Conservation (phyloP, 2,329 filamentous ascomycete genomes). For the Aspergillus candidus region DNA sequence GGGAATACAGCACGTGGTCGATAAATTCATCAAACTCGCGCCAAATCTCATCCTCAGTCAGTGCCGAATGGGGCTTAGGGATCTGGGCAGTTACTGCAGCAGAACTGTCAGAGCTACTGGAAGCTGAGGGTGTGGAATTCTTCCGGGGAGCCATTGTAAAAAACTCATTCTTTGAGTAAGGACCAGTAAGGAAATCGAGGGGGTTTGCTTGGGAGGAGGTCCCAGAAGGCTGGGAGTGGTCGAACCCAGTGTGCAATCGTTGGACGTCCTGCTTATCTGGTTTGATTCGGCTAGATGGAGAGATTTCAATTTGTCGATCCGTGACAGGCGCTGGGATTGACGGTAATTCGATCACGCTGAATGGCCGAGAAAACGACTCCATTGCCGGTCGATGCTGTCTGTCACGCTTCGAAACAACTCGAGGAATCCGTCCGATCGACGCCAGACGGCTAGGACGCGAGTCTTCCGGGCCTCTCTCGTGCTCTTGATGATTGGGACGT, state of each 20-base stretch:
- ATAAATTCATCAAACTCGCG: slow-evolving; percentile 88
- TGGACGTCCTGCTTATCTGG: slow-evolving; percentile 10
- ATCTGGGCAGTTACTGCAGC: slow-evolving; percentile 61
- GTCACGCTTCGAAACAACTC: slow-evolving; percentile 62
- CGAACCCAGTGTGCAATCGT: slow-evolving; percentile 10
- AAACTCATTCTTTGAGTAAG: slow-evolving; percentile 54
- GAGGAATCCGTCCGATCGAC: slow-evolving; percentile 80
- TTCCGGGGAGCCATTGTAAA: slow-evolving; percentile 68
- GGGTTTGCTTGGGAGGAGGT: slow-evolving; percentile 26
- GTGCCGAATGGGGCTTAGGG: slow-evolving; percentile 55
- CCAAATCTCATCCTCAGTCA: slow-evolving; percentile 84
- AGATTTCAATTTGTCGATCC: slow-evolving; percentile 18
- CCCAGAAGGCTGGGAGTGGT: slow-evolving; percentile 29
- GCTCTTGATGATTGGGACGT: slow-evolving; percentile 10
- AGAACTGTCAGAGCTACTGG: slow-evolving; percentile 59
- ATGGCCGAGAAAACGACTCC: slow-evolving; percentile 81
- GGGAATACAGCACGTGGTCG: slow-evolving; percentile 56
- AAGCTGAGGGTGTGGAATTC: slow-evolving; percentile 60
- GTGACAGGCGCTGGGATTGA: slow-evolving; percentile 30
- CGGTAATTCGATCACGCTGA: slow-evolving; percentile 48
- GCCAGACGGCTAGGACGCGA: slow-evolving; percentile 60
- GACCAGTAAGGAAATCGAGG: slow-evolving; percentile 31
- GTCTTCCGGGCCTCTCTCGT: slow-evolving; percentile 12
- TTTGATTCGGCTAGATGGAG: background rate
- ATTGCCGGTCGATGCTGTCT: slow-evolving; percentile 62